Percentiles rank a stretch among this genome's conserved stretches.
phyloP scores from a whole-genome alignment of 805 yeast species.

The Candida schatavii region DNA sequence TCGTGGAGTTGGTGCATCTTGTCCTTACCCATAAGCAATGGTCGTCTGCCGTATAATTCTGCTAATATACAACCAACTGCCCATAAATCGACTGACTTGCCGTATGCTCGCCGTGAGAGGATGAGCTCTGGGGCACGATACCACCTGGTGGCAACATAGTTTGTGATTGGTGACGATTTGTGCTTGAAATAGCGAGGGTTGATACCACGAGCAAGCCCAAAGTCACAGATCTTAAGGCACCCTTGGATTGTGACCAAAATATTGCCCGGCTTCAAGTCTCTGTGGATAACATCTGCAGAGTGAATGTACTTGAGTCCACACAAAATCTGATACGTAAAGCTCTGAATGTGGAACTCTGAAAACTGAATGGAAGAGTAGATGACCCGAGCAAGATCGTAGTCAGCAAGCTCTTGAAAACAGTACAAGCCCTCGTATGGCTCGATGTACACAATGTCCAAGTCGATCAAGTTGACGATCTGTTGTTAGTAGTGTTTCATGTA shows the following conservation, averaged over 20 bases:
- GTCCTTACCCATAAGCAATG: constrained; percentile 75
- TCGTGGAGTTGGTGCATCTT: constrained; percentile 68
- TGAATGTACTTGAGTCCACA: constrained; percentile 89
- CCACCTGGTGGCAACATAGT: constrained; percentile 94
- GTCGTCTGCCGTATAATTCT: constrained; percentile 77
- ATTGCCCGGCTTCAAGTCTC: constrained; percentile 92
- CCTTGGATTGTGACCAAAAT: constrained; percentile 76
- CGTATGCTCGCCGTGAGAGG: constrained; percentile 55
- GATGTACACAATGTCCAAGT: constrained; percentile 64
- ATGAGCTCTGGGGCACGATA: constrained; percentile 92
- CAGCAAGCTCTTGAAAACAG: constrained; percentile 83
- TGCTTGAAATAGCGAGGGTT: constrained; percentile 28
- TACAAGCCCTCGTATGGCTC: constrained; percentile 82
- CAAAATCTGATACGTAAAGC: constrained; percentile 73
- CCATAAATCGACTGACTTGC: constrained; percentile 83
- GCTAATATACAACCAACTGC: constrained; percentile 89
- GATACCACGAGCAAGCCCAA: constrained; percentile 87
- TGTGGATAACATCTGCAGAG: constrained; percentile 86
- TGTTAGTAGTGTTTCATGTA: no score
- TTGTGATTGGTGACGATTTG: constrained; percentile 54
- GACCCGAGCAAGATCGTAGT: constrained; percentile 77
- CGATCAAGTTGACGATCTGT: constrained; percentile 66
- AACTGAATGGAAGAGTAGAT: constrained; percentile 74
- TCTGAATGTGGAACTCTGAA: constrained; percentile 79
- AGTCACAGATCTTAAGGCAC: constrained; percentile 81